Evolutionary conservation across 345 rosid genomes (phyloP).

Genomic region (Eucalyptus erythrocorys): DNA sequence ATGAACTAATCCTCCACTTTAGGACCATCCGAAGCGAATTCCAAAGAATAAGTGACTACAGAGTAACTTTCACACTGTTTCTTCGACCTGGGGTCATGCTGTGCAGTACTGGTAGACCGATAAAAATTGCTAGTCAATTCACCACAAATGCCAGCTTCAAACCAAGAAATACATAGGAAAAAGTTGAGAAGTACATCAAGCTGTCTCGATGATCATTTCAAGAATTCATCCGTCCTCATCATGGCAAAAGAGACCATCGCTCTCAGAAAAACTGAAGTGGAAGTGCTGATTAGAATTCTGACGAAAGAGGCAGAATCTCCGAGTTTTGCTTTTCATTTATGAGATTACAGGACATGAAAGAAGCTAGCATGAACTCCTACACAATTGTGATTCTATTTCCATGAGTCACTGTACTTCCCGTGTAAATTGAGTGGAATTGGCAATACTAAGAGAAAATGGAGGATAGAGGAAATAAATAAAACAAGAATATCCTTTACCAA

Average conservation of each 20-base stretch:
- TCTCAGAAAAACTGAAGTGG: neutral
- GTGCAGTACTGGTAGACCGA: fast-evolving
- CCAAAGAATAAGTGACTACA: neutral
- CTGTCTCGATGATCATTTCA: neutral
- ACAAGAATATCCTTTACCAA: neutral
- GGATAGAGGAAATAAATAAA: neutral
- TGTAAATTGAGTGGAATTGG: neutral
- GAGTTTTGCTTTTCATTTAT: neutral
- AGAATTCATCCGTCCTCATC: neutral
- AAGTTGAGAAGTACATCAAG: neutral
- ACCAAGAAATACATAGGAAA: neutral
- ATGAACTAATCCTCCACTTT: too few species aligned
- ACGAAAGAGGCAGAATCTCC: neutral
- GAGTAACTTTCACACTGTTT: neutral
- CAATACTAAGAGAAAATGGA: too few species aligned
- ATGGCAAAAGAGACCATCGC: neutral
- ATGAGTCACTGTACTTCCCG: neutral
- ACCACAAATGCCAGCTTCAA: neutral
- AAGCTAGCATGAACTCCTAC: neutral
- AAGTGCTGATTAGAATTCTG: too few species aligned
- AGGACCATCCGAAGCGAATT: neutral
- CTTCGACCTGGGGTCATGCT: neutral
- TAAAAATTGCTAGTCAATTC: neutral
- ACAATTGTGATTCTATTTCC: neutral
- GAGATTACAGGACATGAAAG: neutral